These are phyloP conservation scores for Fragaria iinumae DNA, from an alignment of 306 rosid genomes.

Conservation along the genomic window DNA sequence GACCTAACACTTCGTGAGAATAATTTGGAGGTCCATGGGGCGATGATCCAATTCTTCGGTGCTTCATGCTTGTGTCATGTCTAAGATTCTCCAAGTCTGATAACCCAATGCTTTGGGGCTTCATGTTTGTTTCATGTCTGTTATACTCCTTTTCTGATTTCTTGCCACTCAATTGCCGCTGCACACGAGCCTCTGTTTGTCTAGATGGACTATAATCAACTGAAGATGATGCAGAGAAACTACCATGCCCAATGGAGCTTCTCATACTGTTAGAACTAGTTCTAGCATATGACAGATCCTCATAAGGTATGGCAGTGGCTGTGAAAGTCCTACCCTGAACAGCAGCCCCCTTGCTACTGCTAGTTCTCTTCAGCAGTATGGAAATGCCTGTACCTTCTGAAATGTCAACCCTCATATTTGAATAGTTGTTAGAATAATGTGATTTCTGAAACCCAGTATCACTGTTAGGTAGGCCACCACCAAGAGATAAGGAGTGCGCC, in stretches of 20 bases:
- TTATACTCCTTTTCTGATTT: constrained; percentile 41
- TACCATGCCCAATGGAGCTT: constrained; percentile 66
- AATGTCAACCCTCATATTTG: constrained; percentile 44
- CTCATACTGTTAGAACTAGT: constrained; percentile 61
- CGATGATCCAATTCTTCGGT: constrained; percentile 43
- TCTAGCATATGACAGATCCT: constrained; percentile 56
- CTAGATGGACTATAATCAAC: constrained; percentile 59
- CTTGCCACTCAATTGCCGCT: constrained; percentile 57
- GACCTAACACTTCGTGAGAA: constrained; percentile 37
- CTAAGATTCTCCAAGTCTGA: constrained; percentile 37
- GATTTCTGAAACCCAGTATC: constrained; percentile 44
- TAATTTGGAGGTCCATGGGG: constrained; percentile 37
- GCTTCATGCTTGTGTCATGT: constrained; percentile 42
- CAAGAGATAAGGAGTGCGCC: constrained; percentile 33
- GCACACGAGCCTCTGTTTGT: constrained; percentile 53
- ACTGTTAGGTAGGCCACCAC: constrained; percentile 24
- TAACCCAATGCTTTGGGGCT: constrained; percentile 36
- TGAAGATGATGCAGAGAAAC: constrained; percentile 72
- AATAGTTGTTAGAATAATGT: constrained; percentile 35
- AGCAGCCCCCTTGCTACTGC: constrained; percentile 71
- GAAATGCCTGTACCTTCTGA: constrained; percentile 84
- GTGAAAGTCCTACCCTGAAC: constrained; percentile 66
- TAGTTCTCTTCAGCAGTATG: constrained; percentile 69
- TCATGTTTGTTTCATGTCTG: constrained; percentile 43
- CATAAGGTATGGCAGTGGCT: constrained; percentile 58